phyloP scores from a whole-genome alignment of 495 filamentous ascomycete genomes.

The Xylaria curta region DNA sequence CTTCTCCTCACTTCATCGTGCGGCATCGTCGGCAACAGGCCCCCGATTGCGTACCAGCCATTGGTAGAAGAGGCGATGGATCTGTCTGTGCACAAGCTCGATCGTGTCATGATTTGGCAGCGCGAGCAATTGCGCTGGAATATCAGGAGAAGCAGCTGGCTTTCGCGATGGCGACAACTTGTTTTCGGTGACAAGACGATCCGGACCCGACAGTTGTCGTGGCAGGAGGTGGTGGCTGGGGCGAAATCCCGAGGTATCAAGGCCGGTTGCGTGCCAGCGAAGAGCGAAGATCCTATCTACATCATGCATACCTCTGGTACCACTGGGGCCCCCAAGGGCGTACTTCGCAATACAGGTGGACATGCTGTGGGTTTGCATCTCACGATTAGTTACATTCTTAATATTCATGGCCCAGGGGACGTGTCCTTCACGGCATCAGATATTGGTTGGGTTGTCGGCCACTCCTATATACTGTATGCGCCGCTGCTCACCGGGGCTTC shows the following conservation, averaged over 20 bases:
- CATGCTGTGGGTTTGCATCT: neutral
- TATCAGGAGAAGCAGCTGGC: neutral
- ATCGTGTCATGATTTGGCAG: neutral
- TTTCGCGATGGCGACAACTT: too few relatives aligned
- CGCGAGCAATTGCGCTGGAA: neutral
- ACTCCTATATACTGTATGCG: neutral
- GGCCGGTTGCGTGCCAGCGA: neutral
- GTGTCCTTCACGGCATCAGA: neutral
- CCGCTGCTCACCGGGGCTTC: neutral
- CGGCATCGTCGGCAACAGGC: neutral
- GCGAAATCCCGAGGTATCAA: neutral
- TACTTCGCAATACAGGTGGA: neutral
- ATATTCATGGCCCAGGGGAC: neutral
- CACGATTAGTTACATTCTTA: neutral
- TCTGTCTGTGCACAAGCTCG: neutral
- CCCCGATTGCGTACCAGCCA: neutral
- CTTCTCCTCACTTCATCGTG: neutral
- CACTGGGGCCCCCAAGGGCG: neutral
- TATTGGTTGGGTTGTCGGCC: neutral
- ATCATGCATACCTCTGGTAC: neutral
- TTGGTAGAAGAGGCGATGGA: neutral
- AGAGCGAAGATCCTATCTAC: neutral
- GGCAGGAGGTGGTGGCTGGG: neutral
- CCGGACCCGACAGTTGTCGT: neutral
- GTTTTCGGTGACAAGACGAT: too few relatives aligned